Base-by-base conservation (phyloP, 2,329 filamentous ascomycete species). In the Proliferodiscus dingleyae region DNA sequence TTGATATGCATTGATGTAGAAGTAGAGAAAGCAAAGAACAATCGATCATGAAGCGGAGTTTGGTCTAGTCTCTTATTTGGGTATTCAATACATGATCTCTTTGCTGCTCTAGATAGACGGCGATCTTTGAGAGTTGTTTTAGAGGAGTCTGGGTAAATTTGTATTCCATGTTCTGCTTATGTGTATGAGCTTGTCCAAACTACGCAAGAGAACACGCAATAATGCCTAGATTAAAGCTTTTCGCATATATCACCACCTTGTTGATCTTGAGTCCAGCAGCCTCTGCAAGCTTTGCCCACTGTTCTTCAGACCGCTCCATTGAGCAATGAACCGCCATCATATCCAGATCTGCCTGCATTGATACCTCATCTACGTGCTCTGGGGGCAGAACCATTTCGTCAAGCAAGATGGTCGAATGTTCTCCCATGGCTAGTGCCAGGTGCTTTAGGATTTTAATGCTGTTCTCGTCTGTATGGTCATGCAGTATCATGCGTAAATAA, bases 401-500 rank as follows among this genome's bases (percentile, higher is more conserved):
- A n/a, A 45, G 22, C 8, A 45, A 41, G 1, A 45, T 29, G 8
- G 24, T 26, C 3, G 43, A 45, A 19, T 45, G 24, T 3, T n/a
- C 22, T 3, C 32, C 26, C 32, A 43, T 43, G 18, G 41, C 41
- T 7, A 28, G 21, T 19, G 13, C 24, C 5, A 37, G 36, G n/a
- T 37, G 30, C 22, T 29, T 4, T 15, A 43, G 15, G 15, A 43
- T 18, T 22, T 43, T 13, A 5, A 19, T 36, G 15, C 15, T 22
- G 5, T 16, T 23, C 6, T 18, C n/a, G 16, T 36, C 21, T 4
- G 30, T 13, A 29, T 28, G 41, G 18, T 37, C 32, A 16, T 43
- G 32, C 66, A 66, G 0, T 70, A 13, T 18, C 16, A n/a, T 19
- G 33, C 21, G 26, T 13, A 24, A 16, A 19, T 22, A 38, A 18